Conservation (phyloP, 2,329 filamentous ascomycete genomes). For the Xylariomycetidae sp. region DNA sequence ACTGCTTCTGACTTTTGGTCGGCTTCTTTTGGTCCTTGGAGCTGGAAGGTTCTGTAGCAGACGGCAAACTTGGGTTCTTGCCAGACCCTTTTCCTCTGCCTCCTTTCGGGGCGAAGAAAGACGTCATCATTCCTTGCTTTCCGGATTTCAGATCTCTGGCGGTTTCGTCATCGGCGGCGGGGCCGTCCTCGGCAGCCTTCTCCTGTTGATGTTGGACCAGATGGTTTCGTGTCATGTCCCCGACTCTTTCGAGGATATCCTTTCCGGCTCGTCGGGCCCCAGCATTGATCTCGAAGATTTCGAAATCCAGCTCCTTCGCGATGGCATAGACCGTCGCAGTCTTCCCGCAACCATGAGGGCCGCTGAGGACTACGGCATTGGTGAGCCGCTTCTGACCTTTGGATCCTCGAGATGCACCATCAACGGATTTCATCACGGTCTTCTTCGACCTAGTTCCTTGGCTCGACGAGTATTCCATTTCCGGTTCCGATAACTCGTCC, state of each 20-base stretch:
- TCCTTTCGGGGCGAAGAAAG: conserved; percentile 65
- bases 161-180: conserved; percentile 40
- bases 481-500: conserved; percentile 60
- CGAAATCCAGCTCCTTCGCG: conserved; percentile 85
- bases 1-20: conserved; percentile 71
- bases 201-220: conserved; percentile 58
- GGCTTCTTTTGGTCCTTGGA: conserved; percentile 26
- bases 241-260: conserved; percentile 85
- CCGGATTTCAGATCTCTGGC: conserved; percentile 57
- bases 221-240: conserved; percentile 96
- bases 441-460: conserved; percentile 41
- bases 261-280: conserved; percentile 78
- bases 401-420: conserved; percentile 12
- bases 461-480: conserved; percentile 38
- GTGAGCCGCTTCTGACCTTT: conserved; percentile 46
- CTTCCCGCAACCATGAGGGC: conserved; percentile 86
- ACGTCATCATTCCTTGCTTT: conserved; percentile 71
- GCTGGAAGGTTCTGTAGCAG: conserved; percentile 8
- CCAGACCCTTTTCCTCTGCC: conserved; percentile 15
- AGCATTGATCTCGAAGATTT: conserved; percentile 91
- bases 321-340: conserved; percentile 88
- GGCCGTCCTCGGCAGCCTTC: conserved; percentile 18
- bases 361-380: conserved; percentile 83
- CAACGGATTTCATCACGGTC: conserved; percentile 45
- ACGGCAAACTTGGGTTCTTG: conserved; percentile 21